Evolutionary conservation across 257 asterid genomes (phyloP).

Genomic region (Solanum lignicaule): DNA sequence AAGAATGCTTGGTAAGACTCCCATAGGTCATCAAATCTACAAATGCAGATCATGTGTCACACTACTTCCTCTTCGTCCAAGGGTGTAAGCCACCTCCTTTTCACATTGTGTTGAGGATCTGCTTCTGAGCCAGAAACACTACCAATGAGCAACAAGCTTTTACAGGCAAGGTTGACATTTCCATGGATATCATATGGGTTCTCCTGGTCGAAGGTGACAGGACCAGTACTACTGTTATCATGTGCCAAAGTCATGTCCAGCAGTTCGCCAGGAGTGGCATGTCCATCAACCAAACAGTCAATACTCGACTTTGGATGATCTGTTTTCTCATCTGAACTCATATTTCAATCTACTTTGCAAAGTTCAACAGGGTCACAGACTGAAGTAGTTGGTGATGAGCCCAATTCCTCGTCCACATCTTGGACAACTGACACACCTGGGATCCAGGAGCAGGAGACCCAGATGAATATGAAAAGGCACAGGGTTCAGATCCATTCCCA

Average conservation of each 20-base stretch:
- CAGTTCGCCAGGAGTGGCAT: conserved; percentile 17
- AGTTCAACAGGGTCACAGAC: conserved; percentile 14
- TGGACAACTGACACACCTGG: conserved; percentile 9
- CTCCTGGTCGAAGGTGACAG: conserved; percentile 1
- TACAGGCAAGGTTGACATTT: conserved; percentile 1
- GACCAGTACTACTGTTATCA: conserved; percentile 6
- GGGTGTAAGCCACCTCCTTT: conserved; percentile 36
- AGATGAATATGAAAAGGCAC: conserved; percentile 26
- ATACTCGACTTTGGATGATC: conserved; percentile 4
- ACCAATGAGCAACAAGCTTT: background rate
- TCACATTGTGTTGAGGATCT: conserved; percentile 29
- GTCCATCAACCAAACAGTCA: conserved; percentile 12
- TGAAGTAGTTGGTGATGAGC: conserved; percentile 27
- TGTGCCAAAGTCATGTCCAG: conserved; percentile 14
- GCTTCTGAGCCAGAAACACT: conserved; percentile 11
- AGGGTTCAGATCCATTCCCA: conserved; percentile 22
- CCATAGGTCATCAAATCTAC: background rate
- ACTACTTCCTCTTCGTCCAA: conserved; percentile 15
- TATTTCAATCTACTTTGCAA: conserved; percentile 9
- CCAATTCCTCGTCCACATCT: conserved; percentile 11
- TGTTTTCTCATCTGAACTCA: conserved; percentile 12
- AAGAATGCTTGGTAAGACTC: background rate
- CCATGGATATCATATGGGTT: conserved; percentile 11
- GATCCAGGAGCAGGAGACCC: conserved; percentile 18
- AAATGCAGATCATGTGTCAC: conserved; percentile 30